phyloP scores from a whole-genome alignment of 1,139 yeast species.

The Lizanozyma gosingica region DNA sequence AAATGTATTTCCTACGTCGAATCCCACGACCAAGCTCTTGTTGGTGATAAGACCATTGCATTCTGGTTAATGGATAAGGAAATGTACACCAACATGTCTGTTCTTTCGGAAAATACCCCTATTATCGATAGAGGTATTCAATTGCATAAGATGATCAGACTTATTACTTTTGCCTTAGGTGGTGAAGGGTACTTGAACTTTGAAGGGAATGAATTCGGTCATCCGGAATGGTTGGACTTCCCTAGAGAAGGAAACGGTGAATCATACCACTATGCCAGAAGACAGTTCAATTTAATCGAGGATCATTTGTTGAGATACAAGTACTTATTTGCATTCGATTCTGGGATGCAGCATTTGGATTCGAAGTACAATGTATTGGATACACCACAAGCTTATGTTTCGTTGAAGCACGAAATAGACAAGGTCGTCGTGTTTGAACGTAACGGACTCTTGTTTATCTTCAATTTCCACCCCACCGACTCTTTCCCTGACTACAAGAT shows the following conservation, averaged over 20 bases:
- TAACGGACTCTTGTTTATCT: constrained; percentile 73
- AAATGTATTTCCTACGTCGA: constrained; percentile 90
- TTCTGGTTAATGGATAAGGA: constrained; percentile 99
- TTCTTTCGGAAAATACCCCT: constrained; percentile 60
- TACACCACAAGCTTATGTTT: constrained; percentile 75
- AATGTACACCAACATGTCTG: constrained; percentile 95
- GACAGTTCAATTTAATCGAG: constrained; percentile 82
- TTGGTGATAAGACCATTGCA: constrained; percentile 93
- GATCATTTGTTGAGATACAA: constrained; percentile 76
- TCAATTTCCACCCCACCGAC: constrained; percentile 81
- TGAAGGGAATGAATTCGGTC: constrained; percentile 98
- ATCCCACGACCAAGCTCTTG: constrained; percentile 95
- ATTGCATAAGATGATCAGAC: constrained; percentile 81
- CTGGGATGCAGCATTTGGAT: constrained; percentile 76
- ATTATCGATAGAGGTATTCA: constrained; percentile 83
- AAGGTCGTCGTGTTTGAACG: constrained; percentile 86
- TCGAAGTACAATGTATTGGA: constrained; percentile 61
- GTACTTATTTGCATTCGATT: constrained; percentile 69
- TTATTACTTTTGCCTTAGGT: constrained; percentile 79
- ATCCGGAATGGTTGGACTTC: constrained; percentile 98
- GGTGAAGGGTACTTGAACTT: constrained; percentile 95
- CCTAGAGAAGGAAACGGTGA: constrained; percentile 85
- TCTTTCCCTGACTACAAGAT: constrained; percentile 82
- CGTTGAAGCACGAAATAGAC: constrained; percentile 81
- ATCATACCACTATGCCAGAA: constrained; percentile 87